Conservation (phyloP, 2,329 filamentous ascomycete genomes). For the Rosellinia necatrix region DNA sequence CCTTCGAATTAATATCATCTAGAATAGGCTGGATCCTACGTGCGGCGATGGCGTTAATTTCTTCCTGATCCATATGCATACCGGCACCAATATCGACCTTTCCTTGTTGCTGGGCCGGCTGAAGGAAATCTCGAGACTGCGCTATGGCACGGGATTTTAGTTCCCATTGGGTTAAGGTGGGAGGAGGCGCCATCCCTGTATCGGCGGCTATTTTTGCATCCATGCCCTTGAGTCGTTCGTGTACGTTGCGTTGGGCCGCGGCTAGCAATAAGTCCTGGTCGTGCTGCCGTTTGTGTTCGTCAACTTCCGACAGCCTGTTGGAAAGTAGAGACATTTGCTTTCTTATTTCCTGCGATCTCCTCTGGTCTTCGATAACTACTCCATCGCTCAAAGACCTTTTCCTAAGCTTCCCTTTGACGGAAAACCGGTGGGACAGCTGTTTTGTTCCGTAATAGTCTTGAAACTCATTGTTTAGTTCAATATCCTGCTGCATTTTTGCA, state of each 20-base stretch:
- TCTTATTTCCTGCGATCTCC: conserved; percentile 73
- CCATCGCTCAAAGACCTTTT: conserved; percentile 72
- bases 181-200: conserved; percentile 73
- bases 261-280: conserved; percentile 79
- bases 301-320: conserved; percentile 67
- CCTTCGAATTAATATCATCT: conserved; percentile 81
- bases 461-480: conserved; percentile 65
- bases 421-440: conserved; percentile 50
- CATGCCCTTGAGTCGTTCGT: conserved; percentile 75
- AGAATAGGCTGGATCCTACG: conserved; percentile 80
- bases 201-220: conserved; percentile 79
- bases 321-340: conserved; percentile 81
- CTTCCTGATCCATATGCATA: conserved; percentile 75
- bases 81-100: conserved; percentile 77
- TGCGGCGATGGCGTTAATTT: conserved; percentile 79
- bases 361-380: conserved; percentile 64
- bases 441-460: conserved; percentile 74
- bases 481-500: conserved; percentile 76
- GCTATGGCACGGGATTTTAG: conserved; percentile 73
- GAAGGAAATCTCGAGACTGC: conserved; percentile 64
- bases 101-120: conserved; percentile 58
- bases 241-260: conserved; percentile 84
- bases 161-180: conserved; percentile 78
- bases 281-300: conserved; percentile 72
- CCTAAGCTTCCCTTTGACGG: conserved; percentile 59